A percentile compares a stretch with the other conserved stretches of the same genome.
These are phyloP conservation scores for Ormosia emarginata DNA, from an alignment of 306 rosid genomes.

Conservation along the genomic window DNA sequence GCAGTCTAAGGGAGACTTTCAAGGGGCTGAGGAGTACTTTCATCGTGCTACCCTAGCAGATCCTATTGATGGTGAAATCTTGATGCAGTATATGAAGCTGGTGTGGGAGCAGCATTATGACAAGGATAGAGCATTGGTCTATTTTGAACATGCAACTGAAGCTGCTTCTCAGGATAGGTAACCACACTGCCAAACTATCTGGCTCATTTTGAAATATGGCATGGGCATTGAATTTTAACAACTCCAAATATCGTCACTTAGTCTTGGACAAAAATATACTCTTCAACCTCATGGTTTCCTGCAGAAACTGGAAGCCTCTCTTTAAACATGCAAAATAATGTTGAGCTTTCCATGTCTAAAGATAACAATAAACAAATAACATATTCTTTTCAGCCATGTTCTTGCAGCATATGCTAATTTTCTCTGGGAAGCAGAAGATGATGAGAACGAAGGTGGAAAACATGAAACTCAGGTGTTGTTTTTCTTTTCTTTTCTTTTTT, in stretches of 20 bases:
- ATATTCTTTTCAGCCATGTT: slow-evolving; percentile 53
- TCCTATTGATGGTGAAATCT: too few relatives aligned
- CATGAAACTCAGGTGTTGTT: slow-evolving; percentile 48
- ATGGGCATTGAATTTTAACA: neutral
- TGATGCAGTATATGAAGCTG: too few relatives aligned
- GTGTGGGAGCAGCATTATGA: too few relatives aligned
- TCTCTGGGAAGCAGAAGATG: too few relatives aligned
- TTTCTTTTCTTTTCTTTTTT: too few relatives aligned
- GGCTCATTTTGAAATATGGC: too few relatives aligned
- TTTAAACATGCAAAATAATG: slow-evolving; percentile 7
- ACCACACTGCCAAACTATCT: slow-evolving; percentile 3
- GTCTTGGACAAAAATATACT: neutral
- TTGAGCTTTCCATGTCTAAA: neutral
- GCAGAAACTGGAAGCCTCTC: neutral
- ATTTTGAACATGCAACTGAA: slow-evolving; percentile 69
- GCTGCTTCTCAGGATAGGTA: slow-evolving; percentile 66
- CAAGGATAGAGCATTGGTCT: slow-evolving; percentile 48
- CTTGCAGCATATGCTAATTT: slow-evolving; percentile 80
- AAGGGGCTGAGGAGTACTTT: too few relatives aligned
- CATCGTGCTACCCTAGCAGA: too few relatives aligned
- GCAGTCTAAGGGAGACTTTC: too few relatives aligned
- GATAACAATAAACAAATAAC: slow-evolving; percentile 10
- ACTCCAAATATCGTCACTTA: neutral
- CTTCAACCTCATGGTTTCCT: too few relatives aligned
- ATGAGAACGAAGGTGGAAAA: slow-evolving; percentile 34